Evolutionary conservation across 768 basidiomycete species (phyloP).

Genomic region (Ramaria sp.): DNA sequence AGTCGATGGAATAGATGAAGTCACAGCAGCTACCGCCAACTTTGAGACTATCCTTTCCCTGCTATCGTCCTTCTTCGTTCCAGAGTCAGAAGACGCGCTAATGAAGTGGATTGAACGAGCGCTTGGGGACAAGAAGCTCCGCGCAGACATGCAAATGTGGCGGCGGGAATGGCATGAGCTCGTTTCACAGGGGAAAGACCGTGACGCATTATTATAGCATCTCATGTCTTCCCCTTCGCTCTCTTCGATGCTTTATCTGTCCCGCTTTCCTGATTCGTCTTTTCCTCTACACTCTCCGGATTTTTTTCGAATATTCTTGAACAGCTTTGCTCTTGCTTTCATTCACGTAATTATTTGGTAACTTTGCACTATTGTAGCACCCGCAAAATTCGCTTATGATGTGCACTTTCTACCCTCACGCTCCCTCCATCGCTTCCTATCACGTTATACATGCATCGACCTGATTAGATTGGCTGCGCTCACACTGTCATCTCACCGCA

Average conservation of each 20-base stretch:
- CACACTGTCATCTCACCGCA: background rate
- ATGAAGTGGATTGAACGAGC: conserved; percentile 69
- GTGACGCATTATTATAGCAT: conserved; percentile 20
- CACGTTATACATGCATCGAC: background rate
- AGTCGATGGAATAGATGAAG: conserved; percentile 48
- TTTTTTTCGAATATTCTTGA: background rate
- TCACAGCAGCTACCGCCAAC: conserved; percentile 61
- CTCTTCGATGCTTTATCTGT: background rate
- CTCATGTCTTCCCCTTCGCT: background rate
- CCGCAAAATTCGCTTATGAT: background rate
- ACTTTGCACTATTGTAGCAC: background rate
- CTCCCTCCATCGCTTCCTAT: background rate
- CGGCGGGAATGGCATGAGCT: conserved; percentile 62
- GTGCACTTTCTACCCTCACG: background rate
- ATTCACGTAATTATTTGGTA: background rate
- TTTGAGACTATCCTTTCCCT: conserved; percentile 91
- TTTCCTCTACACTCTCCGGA: background rate
- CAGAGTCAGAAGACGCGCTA: conserved; percentile 77
- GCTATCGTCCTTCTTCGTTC: conserved; percentile 89
- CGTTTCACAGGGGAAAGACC: conserved; percentile 23
- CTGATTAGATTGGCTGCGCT: background rate
- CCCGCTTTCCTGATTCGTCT: background rate
- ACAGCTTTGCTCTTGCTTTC: background rate
- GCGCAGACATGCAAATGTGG: conserved; percentile 64
- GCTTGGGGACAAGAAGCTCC: conserved; percentile 52